Evolutionary conservation across 1,139 yeast genomes (phyloP).

Genomic region (Saccharomyces hybrid): DNA sequence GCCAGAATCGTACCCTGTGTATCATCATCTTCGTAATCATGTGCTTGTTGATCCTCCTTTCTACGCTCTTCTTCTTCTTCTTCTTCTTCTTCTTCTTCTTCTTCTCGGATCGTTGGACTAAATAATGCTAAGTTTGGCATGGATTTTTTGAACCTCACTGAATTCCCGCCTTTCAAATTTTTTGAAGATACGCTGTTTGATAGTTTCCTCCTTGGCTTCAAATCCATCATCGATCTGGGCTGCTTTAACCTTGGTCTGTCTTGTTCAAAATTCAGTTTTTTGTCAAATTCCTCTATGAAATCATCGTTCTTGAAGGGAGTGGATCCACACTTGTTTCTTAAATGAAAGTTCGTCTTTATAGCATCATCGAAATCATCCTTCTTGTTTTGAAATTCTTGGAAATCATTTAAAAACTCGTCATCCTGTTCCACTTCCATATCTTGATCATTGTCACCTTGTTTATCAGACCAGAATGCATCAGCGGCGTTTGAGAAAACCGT

Average conservation of each 20-base stretch:
- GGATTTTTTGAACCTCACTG: conserved; percentile 24
- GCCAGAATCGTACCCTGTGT: conserved; percentile 2
- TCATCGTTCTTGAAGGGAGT: not conserved
- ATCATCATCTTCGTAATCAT: not conserved
- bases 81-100: conserved; percentile 11
- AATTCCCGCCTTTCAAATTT: conserved; percentile 16
- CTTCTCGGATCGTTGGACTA: conserved; percentile 16
- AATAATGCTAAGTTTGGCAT: conserved; percentile 22
- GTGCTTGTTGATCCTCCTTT: conserved; percentile 2
- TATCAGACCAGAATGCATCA: conserved; percentile 3
- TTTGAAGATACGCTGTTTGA: conserved; percentile 24
- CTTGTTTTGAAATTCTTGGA: conserved; percentile 24
- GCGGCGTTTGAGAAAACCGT: conserved; percentile 23
- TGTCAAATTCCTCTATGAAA: conserved; percentile 11
- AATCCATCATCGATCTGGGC: conserved; percentile 28
- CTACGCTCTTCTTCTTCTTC: conserved; percentile 2
- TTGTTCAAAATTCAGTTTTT: conserved; percentile 9
- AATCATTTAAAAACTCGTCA: conserved; percentile 25
- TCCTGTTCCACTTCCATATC: conserved; percentile 19
- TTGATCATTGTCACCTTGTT: conserved; percentile 11
- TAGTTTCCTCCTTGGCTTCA: conserved; percentile 14
- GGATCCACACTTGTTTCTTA: conserved; percentile 5
- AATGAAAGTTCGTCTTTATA: conserved; percentile 16
- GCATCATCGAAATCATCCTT: conserved; percentile 25
- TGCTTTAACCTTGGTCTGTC: conserved; percentile 16